These are phyloP conservation scores for Lepidium africanum DNA, from an alignment of 345 rosid genomes.

Conservation along the genomic window DNA sequence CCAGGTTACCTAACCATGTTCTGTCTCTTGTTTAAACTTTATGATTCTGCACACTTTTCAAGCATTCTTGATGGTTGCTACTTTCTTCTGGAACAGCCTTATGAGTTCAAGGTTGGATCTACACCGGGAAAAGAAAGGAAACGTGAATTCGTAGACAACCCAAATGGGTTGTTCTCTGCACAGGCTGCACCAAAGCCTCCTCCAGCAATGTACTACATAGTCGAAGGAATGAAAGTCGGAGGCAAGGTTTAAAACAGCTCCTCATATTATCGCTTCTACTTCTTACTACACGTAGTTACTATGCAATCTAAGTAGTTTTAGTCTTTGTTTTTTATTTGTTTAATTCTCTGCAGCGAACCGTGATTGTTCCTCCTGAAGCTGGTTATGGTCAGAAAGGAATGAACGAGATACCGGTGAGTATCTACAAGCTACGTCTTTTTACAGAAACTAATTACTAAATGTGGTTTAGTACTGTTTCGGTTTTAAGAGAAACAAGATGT, in stretches of 20 bases:
- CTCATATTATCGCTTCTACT: background rate
- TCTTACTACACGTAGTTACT: background rate
- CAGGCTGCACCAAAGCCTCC: constrained; percentile 99
- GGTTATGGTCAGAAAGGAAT: constrained; percentile 81
- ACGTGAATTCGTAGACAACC: constrained; percentile 80
- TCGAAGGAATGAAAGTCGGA: constrained; percentile 85
- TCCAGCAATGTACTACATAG: constrained; percentile 69
- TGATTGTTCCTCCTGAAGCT: constrained; percentile 74
- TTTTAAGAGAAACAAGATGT: background rate
- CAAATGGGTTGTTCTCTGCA: constrained; percentile 90
- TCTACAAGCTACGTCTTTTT: constrained; percentile 19
- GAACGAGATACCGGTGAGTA: constrained; percentile 86
- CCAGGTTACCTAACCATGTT: constrained; percentile 45
- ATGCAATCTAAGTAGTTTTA: background rate
- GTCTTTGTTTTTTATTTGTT: background rate
- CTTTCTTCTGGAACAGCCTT: constrained; percentile 43
- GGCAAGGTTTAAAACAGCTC: constrained; percentile 51
- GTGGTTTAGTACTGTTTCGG: background rate
- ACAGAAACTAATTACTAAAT: background rate
- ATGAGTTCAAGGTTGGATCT: constrained; percentile 80
- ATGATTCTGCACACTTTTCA: background rate
- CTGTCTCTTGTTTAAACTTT: background rate
- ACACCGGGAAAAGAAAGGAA: constrained; percentile 84
- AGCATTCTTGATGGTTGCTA: background rate
- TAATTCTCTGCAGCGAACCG: constrained; percentile 55